Evolutionary conservation across 1,284 basidiomycete species (phyloP).

Genomic region (Cryptococcus maquisensis): DNA sequence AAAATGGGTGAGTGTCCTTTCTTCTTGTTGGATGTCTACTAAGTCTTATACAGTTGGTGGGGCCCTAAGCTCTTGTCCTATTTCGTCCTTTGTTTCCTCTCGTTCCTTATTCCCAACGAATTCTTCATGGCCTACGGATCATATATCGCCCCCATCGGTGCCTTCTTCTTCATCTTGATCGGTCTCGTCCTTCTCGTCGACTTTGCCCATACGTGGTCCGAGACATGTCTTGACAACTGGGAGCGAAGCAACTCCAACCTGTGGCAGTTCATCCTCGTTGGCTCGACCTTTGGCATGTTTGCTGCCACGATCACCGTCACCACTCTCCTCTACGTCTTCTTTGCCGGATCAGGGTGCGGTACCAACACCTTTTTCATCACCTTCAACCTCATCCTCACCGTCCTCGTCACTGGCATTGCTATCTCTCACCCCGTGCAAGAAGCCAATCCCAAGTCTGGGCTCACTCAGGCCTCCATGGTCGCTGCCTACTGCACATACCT

Average conservation of each 20-base stretch:
- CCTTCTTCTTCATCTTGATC: conserved; percentile 88
- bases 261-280: conserved; percentile 95
- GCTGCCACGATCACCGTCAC: conserved; percentile 76
- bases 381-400: conserved; percentile 77
- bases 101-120: conserved; percentile 61
- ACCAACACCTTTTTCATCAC: conserved; percentile 92
- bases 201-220: conserved; percentile 98
- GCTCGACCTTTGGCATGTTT: conserved; percentile 88
- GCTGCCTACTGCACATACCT: conserved; percentile 96
- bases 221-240: conserved; percentile 94
- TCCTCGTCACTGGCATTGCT: conserved; percentile 77
- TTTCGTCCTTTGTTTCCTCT: conserved; percentile 81
- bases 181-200: conserved; percentile 96
- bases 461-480: conserved; percentile 95
- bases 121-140: conserved; percentile 73
- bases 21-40: background rate
- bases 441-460: conserved; percentile 86
- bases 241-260: conserved; percentile 78
- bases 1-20: conserved; percentile 74
- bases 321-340: conserved; percentile 84
- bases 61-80: conserved; percentile 88
- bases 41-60: conserved; percentile 72
- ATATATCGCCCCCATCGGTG: conserved; percentile 84
- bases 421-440: conserved; percentile 86
- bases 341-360: conserved; percentile 77